Evolutionary conservation across 768 basidiomycete species (phyloP).

Genomic region (Macrolepiota dolichaula): DNA sequence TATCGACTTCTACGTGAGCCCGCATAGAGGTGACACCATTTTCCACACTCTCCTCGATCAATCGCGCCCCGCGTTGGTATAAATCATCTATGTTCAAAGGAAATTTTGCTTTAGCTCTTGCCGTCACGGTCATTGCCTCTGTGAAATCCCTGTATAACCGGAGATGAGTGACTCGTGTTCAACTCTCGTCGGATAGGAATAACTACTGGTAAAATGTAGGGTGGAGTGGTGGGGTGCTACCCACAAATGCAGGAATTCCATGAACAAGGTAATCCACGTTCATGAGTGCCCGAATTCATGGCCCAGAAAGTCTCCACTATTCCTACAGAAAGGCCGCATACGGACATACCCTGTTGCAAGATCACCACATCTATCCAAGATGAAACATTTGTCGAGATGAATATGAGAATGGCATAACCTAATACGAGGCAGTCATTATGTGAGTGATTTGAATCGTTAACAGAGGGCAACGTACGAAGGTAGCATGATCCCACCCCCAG

Average conservation of each 20-base stretch:
- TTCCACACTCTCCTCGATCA: constrained; percentile 56
- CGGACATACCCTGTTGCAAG: constrained; percentile 47
- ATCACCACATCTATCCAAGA: constrained; percentile 51
- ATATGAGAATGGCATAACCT: constrained; percentile 60
- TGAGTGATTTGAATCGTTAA: background rate
- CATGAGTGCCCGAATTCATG: background rate
- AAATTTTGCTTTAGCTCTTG: constrained; percentile 48
- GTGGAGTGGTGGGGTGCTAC: background rate
- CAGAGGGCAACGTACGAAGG: constrained; percentile 25
- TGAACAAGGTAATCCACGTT: background rate
- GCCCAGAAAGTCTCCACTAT: background rate
- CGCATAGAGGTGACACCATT: constrained; percentile 64
- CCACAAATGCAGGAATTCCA: background rate
- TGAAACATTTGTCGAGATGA: constrained; percentile 69
- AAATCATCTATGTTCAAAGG: constrained; percentile 40
- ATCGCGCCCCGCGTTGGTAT: constrained; percentile 45
- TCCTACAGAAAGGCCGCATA: background rate
- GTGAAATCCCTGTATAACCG: constrained; percentile 40
- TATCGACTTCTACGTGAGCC: constrained; percentile 67
- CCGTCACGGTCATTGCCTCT: constrained; percentile 53
- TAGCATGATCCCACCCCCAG: constrained; percentile 29
- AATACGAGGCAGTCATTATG: background rate
- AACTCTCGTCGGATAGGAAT: background rate
- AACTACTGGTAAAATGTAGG: background rate
- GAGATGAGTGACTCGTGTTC: constrained; percentile 5